phyloP scores from a whole-genome alignment of 2,329 filamentous ascomycete genomes.

The Exophiala calicioides region DNA sequence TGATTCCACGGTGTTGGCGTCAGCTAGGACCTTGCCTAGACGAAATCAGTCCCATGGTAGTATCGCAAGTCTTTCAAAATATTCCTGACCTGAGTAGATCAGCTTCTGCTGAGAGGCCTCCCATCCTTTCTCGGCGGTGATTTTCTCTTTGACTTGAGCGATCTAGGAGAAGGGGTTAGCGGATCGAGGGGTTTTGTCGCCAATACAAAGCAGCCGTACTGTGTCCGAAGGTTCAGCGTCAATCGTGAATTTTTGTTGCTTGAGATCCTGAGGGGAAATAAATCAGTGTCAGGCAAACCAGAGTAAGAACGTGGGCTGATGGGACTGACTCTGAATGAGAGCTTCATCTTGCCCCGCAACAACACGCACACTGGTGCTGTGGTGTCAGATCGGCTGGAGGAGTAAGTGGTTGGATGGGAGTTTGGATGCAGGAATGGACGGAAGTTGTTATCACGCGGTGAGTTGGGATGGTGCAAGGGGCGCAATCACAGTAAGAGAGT shows the following conservation, averaged over 20 bases:
- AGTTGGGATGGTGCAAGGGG: no score
- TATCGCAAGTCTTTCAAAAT: neutral
- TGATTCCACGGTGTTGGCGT: conserved; percentile 92
- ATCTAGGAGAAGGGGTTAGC: conserved; percentile 59
- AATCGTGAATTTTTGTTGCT: conserved; percentile 97
- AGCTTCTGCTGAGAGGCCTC: conserved; percentile 88
- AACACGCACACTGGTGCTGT: no score
- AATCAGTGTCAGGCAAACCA: conserved; percentile 32
- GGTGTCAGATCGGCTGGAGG: no score
- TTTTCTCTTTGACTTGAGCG: conserved; percentile 87
- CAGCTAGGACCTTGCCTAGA: conserved; percentile 93
- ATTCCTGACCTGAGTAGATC: conserved; percentile 84
- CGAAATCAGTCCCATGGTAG: conserved; percentile 8
- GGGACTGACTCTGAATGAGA: conserved; percentile 67
- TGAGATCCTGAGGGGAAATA: conserved; percentile 75
- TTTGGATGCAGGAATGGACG: no score
- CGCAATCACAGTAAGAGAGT: no score
- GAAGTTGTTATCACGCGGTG: no score
- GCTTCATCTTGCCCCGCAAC: conserved; percentile 61
- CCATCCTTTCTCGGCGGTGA: conserved; percentile 90
- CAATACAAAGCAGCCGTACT: conserved; percentile 53
- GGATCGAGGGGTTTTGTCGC: neutral
- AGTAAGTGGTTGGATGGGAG: no score
- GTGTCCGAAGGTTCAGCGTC: conserved; percentile 91
- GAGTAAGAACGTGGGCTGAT: conserved; percentile 30